phyloP scores from a whole-genome alignment of 305 asterid genomes.

The Solanum chacoense region DNA sequence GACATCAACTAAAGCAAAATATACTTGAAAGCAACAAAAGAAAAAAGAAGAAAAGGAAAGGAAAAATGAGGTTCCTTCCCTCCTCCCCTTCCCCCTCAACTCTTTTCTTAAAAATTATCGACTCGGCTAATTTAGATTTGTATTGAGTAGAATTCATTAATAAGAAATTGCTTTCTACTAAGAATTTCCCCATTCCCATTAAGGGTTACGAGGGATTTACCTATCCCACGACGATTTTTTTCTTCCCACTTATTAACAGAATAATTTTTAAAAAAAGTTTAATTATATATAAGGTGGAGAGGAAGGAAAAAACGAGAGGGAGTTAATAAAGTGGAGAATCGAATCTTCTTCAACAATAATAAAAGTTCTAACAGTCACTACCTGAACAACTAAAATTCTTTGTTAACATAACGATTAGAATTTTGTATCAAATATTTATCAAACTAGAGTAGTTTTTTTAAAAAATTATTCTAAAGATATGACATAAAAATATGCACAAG shows the following conservation, averaged over 20 bases:
- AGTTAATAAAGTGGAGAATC: neutral
- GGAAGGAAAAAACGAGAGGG: neutral
- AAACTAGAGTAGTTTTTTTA: neutral
- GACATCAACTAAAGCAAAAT: neutral
- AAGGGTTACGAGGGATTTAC: neutral
- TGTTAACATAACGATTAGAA: neutral
- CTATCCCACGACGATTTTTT: neutral
- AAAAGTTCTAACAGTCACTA: neutral
- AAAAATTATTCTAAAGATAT: neutral
- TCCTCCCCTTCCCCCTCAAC: neutral
- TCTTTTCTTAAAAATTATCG: neutral
- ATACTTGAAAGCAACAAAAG: neutral
- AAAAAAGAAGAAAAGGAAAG: neutral
- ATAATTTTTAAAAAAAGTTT: neutral
- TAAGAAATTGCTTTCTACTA: neutral
- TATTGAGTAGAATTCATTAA: fast-evolving
- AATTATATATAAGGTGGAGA: neutral
- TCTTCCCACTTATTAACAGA: neutral
- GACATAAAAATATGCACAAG: neutral
- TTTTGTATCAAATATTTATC: neutral
- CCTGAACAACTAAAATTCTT: neutral
- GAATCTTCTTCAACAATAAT: neutral
- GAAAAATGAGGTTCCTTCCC: neutral
- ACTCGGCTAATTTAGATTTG: neutral
- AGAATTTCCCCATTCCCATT: neutral